Base-by-base conservation (phyloP, 805 yeast species). In the Pichia ethanolica region DNA sequence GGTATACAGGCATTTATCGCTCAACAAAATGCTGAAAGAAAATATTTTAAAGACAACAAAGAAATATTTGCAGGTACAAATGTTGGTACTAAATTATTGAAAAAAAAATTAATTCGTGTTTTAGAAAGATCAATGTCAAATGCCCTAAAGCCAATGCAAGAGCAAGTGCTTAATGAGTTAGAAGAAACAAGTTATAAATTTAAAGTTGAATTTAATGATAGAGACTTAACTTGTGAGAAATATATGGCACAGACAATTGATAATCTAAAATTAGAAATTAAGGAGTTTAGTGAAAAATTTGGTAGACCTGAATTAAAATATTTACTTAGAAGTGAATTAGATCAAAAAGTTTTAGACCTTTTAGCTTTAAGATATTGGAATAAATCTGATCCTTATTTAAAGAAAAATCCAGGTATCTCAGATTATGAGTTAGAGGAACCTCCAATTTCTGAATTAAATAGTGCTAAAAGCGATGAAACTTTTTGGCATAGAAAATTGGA, bases 131-230 rank as follows among this genome's bases (percentile, higher is more conserved):
- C 97, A 6, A 91, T 93, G 97, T 87, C 96, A 1, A 76, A 77
- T 46, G 86, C 95, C 1, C 73, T 93, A 49, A 83, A 82, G 54
- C 98, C 99, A 27, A 89, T 97, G 12, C 88, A 89, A 47, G 73
- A 77, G 42, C 75, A 90, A 7, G 91, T 93, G 46, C 87, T 86
- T 53, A 90, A 82, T 60, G 99, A 93, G 65, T 75, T 90, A 41
- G 99, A 95, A 64, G 99, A 95, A 59, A 81, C 97, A 0, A 71
- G 93, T 1, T 93, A 93, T 64, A 82, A 84, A 63, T 93, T 89
- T 71, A 93, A 93, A 65, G 99, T 93, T 27, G 97, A 93, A 66
- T 93, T 89, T 68, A 93, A 93, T 63, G 99, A 93, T 66, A 79
- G 97, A 47, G 87, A 85, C 35, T 73, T 93, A 54, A 93, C 99